A percentile compares a stretch with the other conserved stretches of the same genome.
These are phyloP conservation scores for Geum urbanum DNA, from an alignment of 306 rosid species.

Conservation along the genomic window DNA sequence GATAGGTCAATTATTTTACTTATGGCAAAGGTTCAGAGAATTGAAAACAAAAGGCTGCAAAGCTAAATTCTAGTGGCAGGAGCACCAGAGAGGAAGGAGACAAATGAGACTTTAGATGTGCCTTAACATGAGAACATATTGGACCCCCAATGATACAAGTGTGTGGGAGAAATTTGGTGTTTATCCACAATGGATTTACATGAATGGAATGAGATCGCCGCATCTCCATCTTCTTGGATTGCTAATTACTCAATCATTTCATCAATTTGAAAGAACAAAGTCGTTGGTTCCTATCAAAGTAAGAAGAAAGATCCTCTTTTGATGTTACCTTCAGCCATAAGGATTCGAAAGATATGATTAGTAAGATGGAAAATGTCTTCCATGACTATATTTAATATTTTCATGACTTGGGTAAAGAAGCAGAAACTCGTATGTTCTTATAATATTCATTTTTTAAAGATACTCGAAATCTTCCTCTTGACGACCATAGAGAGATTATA, in stretches of 20 bases:
- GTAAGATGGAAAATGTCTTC: background rate
- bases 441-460: too few relatives aligned
- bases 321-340: background rate
- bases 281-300: constrained; percentile 4
- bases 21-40: background rate
- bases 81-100: constrained; percentile 4
- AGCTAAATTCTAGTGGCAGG: background rate
- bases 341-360: background rate
- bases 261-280: background rate
- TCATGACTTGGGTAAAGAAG: too few relatives aligned
- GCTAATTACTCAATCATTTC: background rate
- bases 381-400: background rate
- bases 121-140: constrained; percentile 2
- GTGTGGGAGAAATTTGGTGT: constrained; percentile 22
- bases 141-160: constrained; percentile 17
- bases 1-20: background rate
- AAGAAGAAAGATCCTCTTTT: background rate
- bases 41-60: background rate
- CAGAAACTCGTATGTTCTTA: too few relatives aligned
- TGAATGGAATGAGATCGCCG: constrained; percentile 3
- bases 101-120: constrained; percentile 16
- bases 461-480: too few relatives aligned
- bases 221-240: background rate
- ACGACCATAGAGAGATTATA: background rate
- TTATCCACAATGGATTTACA: constrained; percentile 25